phyloP scores from a whole-genome alignment of 2,329 filamentous ascomycete species.

The Cladorrhinum sp. region DNA sequence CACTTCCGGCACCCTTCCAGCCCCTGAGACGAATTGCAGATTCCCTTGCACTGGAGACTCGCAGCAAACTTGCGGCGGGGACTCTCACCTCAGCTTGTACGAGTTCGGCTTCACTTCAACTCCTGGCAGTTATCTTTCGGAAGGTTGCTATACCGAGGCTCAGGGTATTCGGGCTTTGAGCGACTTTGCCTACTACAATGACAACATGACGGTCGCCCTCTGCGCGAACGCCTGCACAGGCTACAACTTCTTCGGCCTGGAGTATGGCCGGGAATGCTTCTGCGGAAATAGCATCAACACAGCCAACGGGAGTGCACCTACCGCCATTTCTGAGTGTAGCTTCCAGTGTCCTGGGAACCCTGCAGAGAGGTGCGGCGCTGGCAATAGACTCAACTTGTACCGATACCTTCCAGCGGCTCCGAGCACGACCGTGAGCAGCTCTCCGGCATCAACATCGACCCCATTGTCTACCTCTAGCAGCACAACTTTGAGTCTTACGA shows the following conservation, averaged over 20 bases:
- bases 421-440: background rate
- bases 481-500: background rate
- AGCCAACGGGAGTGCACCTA: constrained; percentile 6
- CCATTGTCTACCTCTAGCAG: background rate
- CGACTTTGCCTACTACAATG: constrained; percentile 34
- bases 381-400: constrained; percentile 28
- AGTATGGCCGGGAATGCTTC: constrained; percentile 23
- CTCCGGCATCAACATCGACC: background rate
- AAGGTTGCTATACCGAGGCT: background rate
- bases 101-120: constrained; percentile 15
- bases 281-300: constrained; percentile 22
- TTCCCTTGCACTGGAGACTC: constrained; percentile 27
- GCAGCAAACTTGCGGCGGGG: constrained; percentile 28
- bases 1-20: constrained; percentile 16
- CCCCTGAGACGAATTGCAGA: constrained; percentile 25
- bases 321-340: constrained; percentile 25
- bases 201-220: constrained; percentile 39
- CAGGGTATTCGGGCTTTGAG: constrained; percentile 11
- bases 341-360: constrained; percentile 26
- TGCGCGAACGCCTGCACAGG: constrained; percentile 20
- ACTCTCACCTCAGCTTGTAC: constrained; percentile 26
- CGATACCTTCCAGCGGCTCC: background rate
- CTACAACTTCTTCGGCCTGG: constrained; percentile 19
- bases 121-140: background rate
- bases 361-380: constrained; percentile 28